These are phyloP conservation scores for Cryphonectria nitschkei DNA, from an alignment of 2,329 filamentous ascomycete genomes.

Conservation along the genomic window DNA sequence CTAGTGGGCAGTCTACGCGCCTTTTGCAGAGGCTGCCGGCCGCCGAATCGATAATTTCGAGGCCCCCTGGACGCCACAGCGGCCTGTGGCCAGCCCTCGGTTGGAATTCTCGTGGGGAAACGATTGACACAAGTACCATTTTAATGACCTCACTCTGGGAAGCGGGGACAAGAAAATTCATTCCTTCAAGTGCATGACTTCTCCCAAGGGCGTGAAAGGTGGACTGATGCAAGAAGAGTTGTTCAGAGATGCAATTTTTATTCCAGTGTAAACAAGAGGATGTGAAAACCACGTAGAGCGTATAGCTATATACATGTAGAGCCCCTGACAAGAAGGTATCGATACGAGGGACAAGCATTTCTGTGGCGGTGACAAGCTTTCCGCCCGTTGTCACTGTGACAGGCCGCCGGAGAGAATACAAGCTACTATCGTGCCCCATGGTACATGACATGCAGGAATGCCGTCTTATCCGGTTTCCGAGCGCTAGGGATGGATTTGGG, in stretches of 20 bases:
- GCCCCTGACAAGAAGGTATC: not conserved
- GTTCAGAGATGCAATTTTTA: not conserved
- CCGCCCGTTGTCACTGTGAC: not conserved
- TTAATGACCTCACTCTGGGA: not conserved
- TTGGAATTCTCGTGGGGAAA: not conserved
- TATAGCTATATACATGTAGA: not conserved
- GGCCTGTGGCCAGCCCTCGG: not conserved
- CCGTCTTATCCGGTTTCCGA: not conserved
- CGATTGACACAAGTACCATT: not conserved
- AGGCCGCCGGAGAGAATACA: not conserved
- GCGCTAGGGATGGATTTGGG: not conserved
- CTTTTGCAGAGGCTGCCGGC: not conserved
- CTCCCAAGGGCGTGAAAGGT: not conserved
- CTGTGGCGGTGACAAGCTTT: conserved; percentile 12
- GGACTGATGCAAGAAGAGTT: not conserved
- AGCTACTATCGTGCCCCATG: not conserved
- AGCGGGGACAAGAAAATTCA: not conserved
- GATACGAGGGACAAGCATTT: not conserved
- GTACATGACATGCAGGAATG: not conserved
- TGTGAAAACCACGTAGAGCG: not conserved
- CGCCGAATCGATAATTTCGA: not conserved
- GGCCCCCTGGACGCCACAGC: conserved; percentile 6
- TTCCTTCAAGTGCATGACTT: not conserved
- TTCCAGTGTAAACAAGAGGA: no score
- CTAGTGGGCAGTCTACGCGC: not conserved